These are phyloP conservation scores for Ambrosia artemisiifolia DNA, from an alignment of 129 eudicot genomes.

Conservation along the genomic window DNA sequence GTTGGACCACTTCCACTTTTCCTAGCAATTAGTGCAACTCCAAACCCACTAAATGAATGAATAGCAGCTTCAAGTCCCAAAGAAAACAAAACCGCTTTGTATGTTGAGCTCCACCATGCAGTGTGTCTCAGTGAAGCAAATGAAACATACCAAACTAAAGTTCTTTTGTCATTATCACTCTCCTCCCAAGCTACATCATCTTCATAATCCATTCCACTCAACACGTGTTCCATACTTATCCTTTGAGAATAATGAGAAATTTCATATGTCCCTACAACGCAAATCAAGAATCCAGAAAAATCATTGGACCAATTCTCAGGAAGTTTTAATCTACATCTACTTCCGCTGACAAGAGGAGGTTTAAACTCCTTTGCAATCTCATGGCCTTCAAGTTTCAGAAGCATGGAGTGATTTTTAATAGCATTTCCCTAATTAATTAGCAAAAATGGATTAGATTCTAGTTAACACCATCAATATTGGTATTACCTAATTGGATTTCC, in stretches of 20 bases:
- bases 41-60: background rate
- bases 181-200: background rate
- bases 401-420: no score
- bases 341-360: background rate
- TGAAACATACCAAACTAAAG: background rate
- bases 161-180: background rate
- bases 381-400: background rate
- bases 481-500: no score
- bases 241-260: background rate
- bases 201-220: background rate
- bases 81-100: background rate
- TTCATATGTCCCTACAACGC: background rate
- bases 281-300: background rate
- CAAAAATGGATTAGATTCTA: no score
- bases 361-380: background rate
- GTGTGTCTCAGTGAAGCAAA: background rate
- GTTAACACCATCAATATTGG: no score
- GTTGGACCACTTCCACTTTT: background rate
- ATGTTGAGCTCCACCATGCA: background rate
- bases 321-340: background rate
- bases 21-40: background rate
- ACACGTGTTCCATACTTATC: background rate
- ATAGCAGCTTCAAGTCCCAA: background rate
- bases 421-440: no score
- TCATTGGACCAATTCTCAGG: background rate